Evolutionary conservation across 805 yeast species (phyloP), one percentile per base, ranked within the genome.

Genomic region (Lachancea mirantina): DNA sequence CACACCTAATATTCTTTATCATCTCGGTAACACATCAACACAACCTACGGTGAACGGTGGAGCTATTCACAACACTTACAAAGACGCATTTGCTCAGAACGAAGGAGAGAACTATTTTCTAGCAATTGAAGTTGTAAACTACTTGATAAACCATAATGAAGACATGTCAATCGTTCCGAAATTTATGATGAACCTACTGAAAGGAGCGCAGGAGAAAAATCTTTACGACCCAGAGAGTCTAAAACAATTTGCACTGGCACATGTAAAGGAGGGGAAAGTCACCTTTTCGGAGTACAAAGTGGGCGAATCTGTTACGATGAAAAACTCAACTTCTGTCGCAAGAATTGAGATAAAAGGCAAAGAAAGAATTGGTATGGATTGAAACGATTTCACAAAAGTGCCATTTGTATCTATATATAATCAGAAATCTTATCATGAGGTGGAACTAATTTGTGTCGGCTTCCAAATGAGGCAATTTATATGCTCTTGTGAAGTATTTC

Each of bases 61-160:
- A 10, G 43, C 37, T 4, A 45, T 38, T 44, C 37, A 48, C 19
- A 36, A 49, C 17, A 49, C 65, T 6, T 62, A 57, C 36, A 48
- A 51, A 32, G 63, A 62, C 38, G 61, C 62, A 1, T 61, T 62
- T 42, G 63, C 63, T 3, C 63, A 63, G 35, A 60, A 59, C 42
- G 67, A 61, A 33, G 68, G 89, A 23, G 92, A 84, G 42, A 72
- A 74, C 16, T 87, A 88, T 52, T 84, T 88, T 50, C 64, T 85
- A 43, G 95, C 94, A 1, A 88, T 92, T 50, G 97, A 89, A 54
- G 89, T 87, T 19, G 79, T 92, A 21, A 83, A 84, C 55, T 75
- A 76, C 42, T 64, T 92, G 55, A 87, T 92, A 41, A 83, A 83
- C 38, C 68, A 76, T 39, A 87, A 84, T 53, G 88, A 82, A 42